phyloP scores from a whole-genome alignment of 352 stramenopile species.

The Phytophthora sojae region DNA sequence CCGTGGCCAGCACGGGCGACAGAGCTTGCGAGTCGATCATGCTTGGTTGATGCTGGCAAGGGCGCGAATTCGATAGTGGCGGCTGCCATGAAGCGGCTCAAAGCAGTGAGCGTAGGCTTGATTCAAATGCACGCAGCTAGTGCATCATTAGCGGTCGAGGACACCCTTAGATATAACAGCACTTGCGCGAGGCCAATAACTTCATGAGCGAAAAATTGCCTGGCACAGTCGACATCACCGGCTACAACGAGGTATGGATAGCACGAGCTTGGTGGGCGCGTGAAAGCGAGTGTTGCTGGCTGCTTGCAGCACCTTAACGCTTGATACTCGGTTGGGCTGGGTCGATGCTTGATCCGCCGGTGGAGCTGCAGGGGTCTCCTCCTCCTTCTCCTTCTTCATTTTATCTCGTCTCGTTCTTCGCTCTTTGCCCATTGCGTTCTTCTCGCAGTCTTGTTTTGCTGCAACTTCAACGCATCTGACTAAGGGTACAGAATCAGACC shows the following conservation, averaged over 20 bases:
- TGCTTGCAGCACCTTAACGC: no score
- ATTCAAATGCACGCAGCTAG: neutral
- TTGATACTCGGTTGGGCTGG: no score
- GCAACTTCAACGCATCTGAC: neutral
- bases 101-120: neutral
- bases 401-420: no score
- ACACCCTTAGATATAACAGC: neutral
- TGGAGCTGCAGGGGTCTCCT: no score
- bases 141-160: neutral
- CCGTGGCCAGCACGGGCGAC: constrained; percentile 5
- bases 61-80: neutral
- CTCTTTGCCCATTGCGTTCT: neutral
- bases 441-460: no score
- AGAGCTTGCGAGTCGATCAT: constrained; percentile 14
- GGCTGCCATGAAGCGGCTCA: neutral
- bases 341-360: no score
- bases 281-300: no score
- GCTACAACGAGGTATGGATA: no score
- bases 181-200: neutral
- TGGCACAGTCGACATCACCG: no score
- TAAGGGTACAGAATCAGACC: neutral
- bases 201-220: no score
- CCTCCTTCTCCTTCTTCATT: neutral
- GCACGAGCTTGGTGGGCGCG: no score
- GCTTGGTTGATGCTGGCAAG: neutral